phyloP scores from a whole-genome alignment of 148 eudicot species.

The Heliosperma pusillum region DNA sequence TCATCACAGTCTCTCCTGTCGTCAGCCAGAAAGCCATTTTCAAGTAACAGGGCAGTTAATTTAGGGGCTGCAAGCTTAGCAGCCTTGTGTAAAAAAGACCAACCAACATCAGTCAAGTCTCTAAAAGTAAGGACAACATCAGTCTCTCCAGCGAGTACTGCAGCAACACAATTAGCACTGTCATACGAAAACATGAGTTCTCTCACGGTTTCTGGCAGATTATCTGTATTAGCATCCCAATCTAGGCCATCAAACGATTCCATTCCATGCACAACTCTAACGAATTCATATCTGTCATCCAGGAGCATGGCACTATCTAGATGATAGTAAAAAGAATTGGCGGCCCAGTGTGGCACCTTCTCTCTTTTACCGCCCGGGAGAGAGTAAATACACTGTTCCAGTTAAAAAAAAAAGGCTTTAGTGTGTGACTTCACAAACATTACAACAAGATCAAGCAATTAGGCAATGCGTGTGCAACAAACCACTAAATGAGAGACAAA shows the following conservation, averaged over 20 bases:
- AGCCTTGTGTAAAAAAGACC: too few relatives aligned
- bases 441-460: neutral
- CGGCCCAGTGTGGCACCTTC: too few relatives aligned
- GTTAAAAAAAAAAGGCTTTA: neutral
- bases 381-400: neutral
- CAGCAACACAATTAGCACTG: neutral
- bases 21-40: too few relatives aligned
- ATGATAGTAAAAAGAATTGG: neutral
- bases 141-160: neutral
- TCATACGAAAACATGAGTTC: neutral
- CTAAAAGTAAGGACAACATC: neutral
- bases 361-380: neutral
- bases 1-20: too few relatives aligned
- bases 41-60: neutral
- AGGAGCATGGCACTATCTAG: neutral
- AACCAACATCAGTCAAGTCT: too few relatives aligned
- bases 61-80: neutral
- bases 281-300: neutral
- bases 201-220: neutral
- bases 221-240: too few relatives aligned
- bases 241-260: too few relatives aligned
- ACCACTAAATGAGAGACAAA: neutral
- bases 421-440: neutral
- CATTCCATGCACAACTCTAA: too few relatives aligned
- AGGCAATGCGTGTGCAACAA: neutral